These are phyloP conservation scores for Suhomyces kunorum DNA, from an alignment of 1,139 yeast species.

Conservation along the genomic window DNA sequence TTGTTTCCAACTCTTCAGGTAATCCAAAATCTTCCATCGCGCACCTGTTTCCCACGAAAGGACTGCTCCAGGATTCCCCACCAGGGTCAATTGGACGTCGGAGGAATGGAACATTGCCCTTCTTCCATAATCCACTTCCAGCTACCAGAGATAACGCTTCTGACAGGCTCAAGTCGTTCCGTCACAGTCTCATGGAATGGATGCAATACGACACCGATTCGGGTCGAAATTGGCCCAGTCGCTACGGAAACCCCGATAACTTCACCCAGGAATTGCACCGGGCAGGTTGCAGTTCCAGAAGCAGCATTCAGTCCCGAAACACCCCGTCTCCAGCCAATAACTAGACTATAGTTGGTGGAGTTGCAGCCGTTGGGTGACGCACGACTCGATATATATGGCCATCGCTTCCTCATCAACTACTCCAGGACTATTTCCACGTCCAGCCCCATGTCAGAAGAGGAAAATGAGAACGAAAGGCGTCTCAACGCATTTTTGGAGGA, in stretches of 20 bases:
- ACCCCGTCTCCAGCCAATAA: no score
- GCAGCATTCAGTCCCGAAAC: not conserved
- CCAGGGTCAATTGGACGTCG: not conserved
- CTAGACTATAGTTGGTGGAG: not conserved
- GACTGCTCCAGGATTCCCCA: not conserved
- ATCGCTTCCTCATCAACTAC: no score
- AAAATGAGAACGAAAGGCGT: conserved; percentile 5
- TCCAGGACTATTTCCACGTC: no score
- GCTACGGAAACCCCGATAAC: conserved; percentile 35
- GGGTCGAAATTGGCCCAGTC: conserved; percentile 19
- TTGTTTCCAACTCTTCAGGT: no score
- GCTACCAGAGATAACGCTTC: not conserved
- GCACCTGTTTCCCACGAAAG: not conserved
- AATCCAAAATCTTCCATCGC: not conserved
- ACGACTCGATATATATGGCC: conserved; percentile 1
- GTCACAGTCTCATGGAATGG: not conserved
- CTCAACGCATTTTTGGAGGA: conserved; percentile 6
- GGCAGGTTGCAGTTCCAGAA: conserved; percentile 21
- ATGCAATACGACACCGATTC: not conserved
- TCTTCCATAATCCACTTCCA: not conserved
- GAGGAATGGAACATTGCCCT: not conserved
- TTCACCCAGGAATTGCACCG: conserved; percentile 22
- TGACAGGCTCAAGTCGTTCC: not conserved
- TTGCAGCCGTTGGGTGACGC: conserved; percentile 4
- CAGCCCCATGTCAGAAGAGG: conserved; percentile 3